Conservation (phyloP, 139 green algal species). For the Haematococcus lacustris region DNA sequence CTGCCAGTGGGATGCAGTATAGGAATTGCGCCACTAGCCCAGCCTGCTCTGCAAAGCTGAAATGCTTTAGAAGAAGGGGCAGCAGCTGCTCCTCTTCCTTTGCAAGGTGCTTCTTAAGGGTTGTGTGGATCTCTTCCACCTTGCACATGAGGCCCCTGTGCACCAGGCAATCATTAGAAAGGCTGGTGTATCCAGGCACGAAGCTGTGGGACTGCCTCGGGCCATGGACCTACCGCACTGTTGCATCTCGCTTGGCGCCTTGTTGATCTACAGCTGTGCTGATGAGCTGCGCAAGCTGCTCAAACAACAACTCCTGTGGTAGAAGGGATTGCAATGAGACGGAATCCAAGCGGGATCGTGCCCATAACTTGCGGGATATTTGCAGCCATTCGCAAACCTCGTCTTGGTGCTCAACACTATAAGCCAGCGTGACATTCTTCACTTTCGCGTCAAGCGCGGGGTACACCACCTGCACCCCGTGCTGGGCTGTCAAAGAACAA, state of each 20-base stretch:
- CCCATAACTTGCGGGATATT: neutral
- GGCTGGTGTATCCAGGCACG: too few relatives aligned
- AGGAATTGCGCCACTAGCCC: constrained; percentile 89
- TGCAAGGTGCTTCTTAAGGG: constrained; percentile 83
- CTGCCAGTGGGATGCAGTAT: constrained; percentile 87
- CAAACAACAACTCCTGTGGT: constrained; percentile 73
- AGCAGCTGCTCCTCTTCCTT: constrained; percentile 97
- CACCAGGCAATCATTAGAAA: too few relatives aligned
- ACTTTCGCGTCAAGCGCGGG: constrained; percentile 82
- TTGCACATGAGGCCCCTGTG: constrained; percentile 55
- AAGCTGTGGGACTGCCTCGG: too few relatives aligned
- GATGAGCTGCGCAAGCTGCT: constrained; percentile 72
- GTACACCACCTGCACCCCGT: constrained; percentile 87
- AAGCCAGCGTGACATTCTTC: constrained; percentile 81
- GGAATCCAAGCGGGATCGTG: neutral
- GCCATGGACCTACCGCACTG: too few relatives aligned
- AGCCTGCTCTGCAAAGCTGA: constrained; percentile 72
- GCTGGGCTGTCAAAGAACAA: too few relatives aligned
- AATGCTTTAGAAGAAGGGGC: constrained; percentile 85
- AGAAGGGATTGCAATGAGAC: constrained; percentile 1
- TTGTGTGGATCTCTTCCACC: constrained; percentile 76
- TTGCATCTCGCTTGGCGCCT: constrained; percentile 38
- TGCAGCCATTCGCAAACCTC: constrained; percentile 57
- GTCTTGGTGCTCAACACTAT: constrained; percentile 85
- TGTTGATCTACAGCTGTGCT: constrained; percentile 35